Evolutionary conservation across 306 rosid species (phyloP).

Genomic region (Prunus fruticosa): DNA sequence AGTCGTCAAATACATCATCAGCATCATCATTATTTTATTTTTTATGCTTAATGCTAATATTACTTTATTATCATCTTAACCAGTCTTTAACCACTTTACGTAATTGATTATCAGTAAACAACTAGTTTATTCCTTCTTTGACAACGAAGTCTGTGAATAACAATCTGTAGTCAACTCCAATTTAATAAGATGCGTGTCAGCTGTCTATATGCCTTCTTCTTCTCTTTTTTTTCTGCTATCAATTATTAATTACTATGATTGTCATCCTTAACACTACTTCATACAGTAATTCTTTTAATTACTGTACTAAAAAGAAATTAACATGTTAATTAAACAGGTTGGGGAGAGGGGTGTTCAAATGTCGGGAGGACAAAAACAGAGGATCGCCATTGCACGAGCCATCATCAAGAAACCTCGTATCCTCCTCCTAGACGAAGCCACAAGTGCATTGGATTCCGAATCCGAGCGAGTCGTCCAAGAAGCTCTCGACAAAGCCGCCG

Average conservation of each 20-base stretch:
- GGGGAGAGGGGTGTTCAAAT: constrained; percentile 89
- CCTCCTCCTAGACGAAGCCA: constrained; percentile 81
- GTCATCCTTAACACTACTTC: too few relatives aligned
- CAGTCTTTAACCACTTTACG: not conserved
- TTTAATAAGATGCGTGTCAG: too few relatives aligned
- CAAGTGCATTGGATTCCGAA: constrained; percentile 85
- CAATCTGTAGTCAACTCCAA: too few relatives aligned
- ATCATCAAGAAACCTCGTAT: constrained; percentile 66
- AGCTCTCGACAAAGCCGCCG: constrained; percentile 72
- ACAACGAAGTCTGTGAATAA: not conserved
- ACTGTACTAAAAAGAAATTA: not conserved
- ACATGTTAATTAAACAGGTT: constrained; percentile 39
- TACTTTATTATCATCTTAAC: not conserved
- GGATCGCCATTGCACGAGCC: constrained; percentile 89
- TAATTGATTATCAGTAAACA: not conserved
- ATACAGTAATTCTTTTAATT: not conserved
- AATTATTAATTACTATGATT: too few relatives aligned
- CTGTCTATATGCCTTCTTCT: too few relatives aligned
- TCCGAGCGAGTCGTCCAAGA: constrained; percentile 83
- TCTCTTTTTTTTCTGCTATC: too few relatives aligned
- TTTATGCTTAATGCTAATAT: not conserved
- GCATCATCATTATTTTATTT: not conserved
- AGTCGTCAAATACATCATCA: not conserved
- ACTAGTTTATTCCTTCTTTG: not conserved
- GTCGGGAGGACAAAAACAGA: constrained; percentile 97